Percentiles rank a stretch among this genome's conserved stretches.
Conservation (phyloP, 441 rosid species). For the Isatis lusitanica region DNA sequence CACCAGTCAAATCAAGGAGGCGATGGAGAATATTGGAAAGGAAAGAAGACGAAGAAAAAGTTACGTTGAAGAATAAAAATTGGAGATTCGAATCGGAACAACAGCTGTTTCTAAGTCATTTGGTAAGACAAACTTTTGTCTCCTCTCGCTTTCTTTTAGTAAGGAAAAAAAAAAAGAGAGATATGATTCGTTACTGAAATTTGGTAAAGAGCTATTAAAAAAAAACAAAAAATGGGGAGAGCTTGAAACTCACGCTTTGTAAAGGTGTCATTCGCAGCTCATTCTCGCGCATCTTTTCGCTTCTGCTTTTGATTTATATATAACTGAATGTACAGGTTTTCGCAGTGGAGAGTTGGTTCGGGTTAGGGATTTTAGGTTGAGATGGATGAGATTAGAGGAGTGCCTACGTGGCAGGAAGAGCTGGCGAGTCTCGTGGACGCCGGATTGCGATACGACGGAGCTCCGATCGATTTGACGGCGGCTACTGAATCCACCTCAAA, state of each 20-base stretch:
- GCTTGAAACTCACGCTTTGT: constrained; percentile 64
- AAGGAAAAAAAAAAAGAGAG: constrained; percentile 9
- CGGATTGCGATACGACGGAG: constrained; percentile 41
- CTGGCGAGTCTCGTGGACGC: constrained; percentile 57
- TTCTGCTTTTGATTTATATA: constrained; percentile 4
- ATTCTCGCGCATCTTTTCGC: neutral
- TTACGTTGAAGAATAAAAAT: constrained; percentile 2
- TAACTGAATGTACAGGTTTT: neutral
- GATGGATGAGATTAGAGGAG: constrained; percentile 55
- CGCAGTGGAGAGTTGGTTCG: neutral
- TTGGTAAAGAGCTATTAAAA: neutral
- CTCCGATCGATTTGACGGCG: constrained; percentile 36
- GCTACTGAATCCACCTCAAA: constrained; percentile 26
- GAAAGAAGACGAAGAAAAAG: neutral
- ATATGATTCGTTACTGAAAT: constrained; percentile 45
- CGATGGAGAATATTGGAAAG: constrained; percentile 25
- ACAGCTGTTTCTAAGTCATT: constrained; percentile 13
- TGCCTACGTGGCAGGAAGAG: constrained; percentile 71
- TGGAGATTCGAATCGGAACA: constrained; percentile 20
- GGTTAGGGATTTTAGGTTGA: neutral
- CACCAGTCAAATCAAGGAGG: constrained; percentile 22
- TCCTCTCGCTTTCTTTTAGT: constrained; percentile 19
- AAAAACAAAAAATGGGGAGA: constrained; percentile 28
- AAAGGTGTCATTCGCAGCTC: constrained; percentile 27
- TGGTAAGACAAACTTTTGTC: constrained; percentile 27